Evolutionary conservation across 768 basidiomycete species (phyloP).

Genomic region (Termitomyces sp.): DNA sequence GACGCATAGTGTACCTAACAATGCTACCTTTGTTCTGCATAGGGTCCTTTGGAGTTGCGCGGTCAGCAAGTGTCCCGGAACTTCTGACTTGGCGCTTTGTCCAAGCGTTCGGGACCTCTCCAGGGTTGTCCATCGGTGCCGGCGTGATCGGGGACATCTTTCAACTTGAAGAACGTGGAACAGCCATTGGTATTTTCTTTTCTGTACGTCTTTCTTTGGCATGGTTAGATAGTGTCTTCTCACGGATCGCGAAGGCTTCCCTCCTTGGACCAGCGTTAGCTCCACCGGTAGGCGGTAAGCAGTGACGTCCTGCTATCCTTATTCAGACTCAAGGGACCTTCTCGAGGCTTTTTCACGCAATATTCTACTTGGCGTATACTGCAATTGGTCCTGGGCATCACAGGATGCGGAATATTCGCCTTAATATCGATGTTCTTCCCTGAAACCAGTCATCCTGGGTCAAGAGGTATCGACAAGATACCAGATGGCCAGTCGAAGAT

Average conservation of each 20-base stretch:
- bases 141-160: constrained; percentile 60
- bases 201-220: constrained; percentile 17
- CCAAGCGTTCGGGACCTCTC: constrained; percentile 60
- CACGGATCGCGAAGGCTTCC: constrained; percentile 29
- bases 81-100: constrained; percentile 56
- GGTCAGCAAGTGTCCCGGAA: constrained; percentile 31
- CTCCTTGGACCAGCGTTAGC: constrained; percentile 60
- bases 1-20: constrained; percentile 51
- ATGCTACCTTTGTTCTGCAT: constrained; percentile 54
- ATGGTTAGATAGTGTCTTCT: background rate
- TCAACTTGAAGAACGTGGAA: constrained; percentile 48
- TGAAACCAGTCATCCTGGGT: constrained; percentile 61
- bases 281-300: constrained; percentile 49
- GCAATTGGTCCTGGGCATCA: constrained; percentile 40
- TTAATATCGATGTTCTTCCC: constrained; percentile 46
- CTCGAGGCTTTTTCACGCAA: constrained; percentile 41
- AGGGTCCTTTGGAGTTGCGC: constrained; percentile 55
- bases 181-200: constrained; percentile 32
- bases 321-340: background rate
- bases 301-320: background rate
- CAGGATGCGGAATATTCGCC: constrained; percentile 33
- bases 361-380: constrained; percentile 65
- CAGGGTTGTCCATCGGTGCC: constrained; percentile 43
- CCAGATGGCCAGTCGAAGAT: constrained; percentile 18
- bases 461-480: constrained; percentile 47